phyloP scores from a whole-genome alignment of 805 yeast genomes.

The Clavispora fructus region DNA sequence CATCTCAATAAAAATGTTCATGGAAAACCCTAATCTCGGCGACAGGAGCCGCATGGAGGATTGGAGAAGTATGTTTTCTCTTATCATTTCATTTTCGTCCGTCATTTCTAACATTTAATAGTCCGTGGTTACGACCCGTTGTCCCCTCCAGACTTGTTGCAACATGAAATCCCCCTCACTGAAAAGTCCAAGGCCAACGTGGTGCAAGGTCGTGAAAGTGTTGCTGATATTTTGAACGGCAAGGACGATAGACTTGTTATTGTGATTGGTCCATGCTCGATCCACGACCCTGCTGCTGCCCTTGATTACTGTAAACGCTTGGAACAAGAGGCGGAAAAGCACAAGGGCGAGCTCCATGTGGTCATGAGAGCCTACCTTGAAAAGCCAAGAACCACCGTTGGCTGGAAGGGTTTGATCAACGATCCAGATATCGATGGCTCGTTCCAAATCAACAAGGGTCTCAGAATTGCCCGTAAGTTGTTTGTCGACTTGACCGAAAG shows the following conservation, averaged over 20 bases:
- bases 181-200: conserved; percentile 56
- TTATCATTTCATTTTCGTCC: too few species aligned
- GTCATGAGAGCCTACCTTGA: conserved; percentile 97
- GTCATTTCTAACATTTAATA: conserved; percentile 16
- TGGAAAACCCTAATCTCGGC: conserved; percentile 77
- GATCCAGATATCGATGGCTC: conserved; percentile 94
- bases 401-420: conserved; percentile 97
- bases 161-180: conserved; percentile 73
- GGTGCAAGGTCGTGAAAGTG: conserved; percentile 69
- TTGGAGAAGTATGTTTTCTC: conserved; percentile 42
- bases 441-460: conserved; percentile 92
- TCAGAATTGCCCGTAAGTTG: conserved; percentile 78
- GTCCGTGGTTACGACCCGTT: conserved; percentile 87
- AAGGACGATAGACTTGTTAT: conserved; percentile 80
- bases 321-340: conserved; percentile 61
- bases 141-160: conserved; percentile 86
- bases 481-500: conserved; percentile 72
- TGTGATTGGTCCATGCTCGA: conserved; percentile 95
- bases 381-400: conserved; percentile 98
- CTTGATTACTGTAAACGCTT: conserved; percentile 77
- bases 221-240: conserved; percentile 67
- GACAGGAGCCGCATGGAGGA: conserved; percentile 66
- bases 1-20: conserved; percentile 53
- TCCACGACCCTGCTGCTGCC: conserved; percentile 88
- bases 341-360: conserved; percentile 70